Evolutionary conservation across 2,329 filamentous ascomycete species (phyloP).

Genomic region (Falciphora oryzae): DNA sequence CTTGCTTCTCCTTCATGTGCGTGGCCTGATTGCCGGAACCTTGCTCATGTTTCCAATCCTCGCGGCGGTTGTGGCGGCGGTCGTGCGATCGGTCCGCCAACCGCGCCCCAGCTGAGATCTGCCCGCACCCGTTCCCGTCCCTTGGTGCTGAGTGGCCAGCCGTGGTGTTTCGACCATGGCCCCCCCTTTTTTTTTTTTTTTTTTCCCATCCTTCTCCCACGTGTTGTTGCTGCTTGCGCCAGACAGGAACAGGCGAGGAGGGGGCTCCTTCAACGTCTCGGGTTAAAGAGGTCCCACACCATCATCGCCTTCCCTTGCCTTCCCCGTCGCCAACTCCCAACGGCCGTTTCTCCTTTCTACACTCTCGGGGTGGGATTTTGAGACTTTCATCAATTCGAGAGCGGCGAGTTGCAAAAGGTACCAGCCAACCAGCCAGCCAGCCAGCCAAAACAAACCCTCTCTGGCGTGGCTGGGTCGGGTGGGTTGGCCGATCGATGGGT

Average conservation of each 20-base stretch:
- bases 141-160: neutral
- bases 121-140: neutral
- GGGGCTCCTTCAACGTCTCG: neutral
- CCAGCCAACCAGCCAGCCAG: too few species aligned
- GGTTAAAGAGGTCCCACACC: neutral
- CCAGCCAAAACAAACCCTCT: too few species aligned
- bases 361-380: too few species aligned
- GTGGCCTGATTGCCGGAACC: too few species aligned
- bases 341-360: neutral
- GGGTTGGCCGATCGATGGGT: neutral
- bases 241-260: neutral
- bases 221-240: neutral
- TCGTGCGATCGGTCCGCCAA: neutral
- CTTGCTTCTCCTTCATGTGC: neutral
- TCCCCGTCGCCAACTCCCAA: neutral
- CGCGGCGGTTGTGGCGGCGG: too few species aligned
- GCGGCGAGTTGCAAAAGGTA: neutral
- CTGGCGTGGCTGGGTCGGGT: too few species aligned
- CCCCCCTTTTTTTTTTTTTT: neutral
- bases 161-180: neutral
- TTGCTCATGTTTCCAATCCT: neutral
- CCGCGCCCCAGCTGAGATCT: neutral
- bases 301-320: neutral
- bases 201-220: neutral
- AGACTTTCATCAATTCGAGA: neutral